Evolutionary conservation across 768 basidiomycete genomes (phyloP), one percentile per base, ranked within the genome.

Genomic region (Pholiota molesta): DNA sequence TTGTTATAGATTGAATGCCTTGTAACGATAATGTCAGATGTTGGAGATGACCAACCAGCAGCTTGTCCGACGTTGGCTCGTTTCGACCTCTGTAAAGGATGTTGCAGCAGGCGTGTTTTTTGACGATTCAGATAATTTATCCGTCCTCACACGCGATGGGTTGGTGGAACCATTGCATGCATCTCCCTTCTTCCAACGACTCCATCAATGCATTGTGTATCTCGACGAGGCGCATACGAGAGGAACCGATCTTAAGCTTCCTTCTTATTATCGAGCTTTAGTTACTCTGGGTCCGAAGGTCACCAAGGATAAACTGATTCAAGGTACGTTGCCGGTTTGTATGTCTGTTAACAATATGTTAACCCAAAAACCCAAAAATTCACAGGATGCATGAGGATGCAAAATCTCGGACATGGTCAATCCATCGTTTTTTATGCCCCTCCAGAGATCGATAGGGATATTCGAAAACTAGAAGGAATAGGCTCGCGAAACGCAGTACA

Each of bases 231-330:
- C 81, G 0, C 84, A 85, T 60, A 80, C 77, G 26, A 60, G 84
- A 64, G 84, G 84, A 6, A 86, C 84, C 0, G 84, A 86, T 60
- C 69, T 86, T 13, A 86, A 79, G 45, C 71, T 86, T 33, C 84
- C 85, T 0, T 59, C n/a, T 1, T 59, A 73, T 17, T 77, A 71
- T 37, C 74, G 78, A 8, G 81, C 83, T 8, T 80, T 77, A 5
- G 81, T 85, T 7, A 83, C 82, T 2, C 65, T 86, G 1, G 85
- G 84, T 0, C 79, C 79, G 2, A 83, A 78, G 44, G 70, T 86
- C 10, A 82, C 79, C 0, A 86, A 86, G 60, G 85, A 86, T 70
- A 73, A 79, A 49, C 65, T 86, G 5, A 71, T 77, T 2, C 85
- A 86, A 75, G 85, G 84, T 79, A 45, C 44, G 75, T 57, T 62